Base-by-base conservation (phyloP, 2,329 filamentous ascomycete genomes). In the Hymenoscyphus albidus region DNA sequence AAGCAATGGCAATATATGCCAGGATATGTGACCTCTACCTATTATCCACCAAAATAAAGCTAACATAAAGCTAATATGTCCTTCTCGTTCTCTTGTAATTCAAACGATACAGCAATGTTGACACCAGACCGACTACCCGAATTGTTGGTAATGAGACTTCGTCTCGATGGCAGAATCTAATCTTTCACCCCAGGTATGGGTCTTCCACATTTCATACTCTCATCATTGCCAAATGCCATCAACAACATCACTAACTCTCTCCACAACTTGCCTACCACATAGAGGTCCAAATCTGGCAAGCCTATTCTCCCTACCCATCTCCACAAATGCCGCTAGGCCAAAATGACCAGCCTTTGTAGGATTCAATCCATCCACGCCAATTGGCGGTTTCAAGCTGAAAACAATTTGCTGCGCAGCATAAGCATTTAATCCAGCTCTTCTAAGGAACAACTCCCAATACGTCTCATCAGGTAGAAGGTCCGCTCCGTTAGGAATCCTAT, bases 361-460 rank as follows among this genome's bases (percentile, higher is more conserved):
- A 60, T 59, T 63, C 42, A 12, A 27, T 40, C 35, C 58, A 54
- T 69, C 57, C 4, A 67, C 63, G 31, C 62, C 69, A 18, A 72
- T 71, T 6, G 76, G 76, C 6, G 70, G 70, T 68, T 80, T 80
- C 13, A 86, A 64, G n/a, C 75, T 74, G 0, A 77, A 78, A 40
- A 91, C 76, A 1, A 92, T 78, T 10, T 80, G 79, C 73, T 92
- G 89, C 2, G 90, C 90, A 2, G 89, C 89, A 73, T 86, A 92
- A 0, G 85, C 82, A 74, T 93, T 93, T 73, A 92, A 75, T 0
- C 90, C 90, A 1, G 83, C 81, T 31, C 81, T 79, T 14, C 89
- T 80, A 31, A 93, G 78, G 67, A 90, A 89, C 10, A 85, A 57
- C 74, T 93, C 90, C 87, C 87, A 90, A 40, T 79, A 74, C 0